These are phyloP conservation scores for Aureobasidium sp. DNA, from an alignment of 2,329 filamentous ascomycete species.

Conservation along the genomic window DNA sequence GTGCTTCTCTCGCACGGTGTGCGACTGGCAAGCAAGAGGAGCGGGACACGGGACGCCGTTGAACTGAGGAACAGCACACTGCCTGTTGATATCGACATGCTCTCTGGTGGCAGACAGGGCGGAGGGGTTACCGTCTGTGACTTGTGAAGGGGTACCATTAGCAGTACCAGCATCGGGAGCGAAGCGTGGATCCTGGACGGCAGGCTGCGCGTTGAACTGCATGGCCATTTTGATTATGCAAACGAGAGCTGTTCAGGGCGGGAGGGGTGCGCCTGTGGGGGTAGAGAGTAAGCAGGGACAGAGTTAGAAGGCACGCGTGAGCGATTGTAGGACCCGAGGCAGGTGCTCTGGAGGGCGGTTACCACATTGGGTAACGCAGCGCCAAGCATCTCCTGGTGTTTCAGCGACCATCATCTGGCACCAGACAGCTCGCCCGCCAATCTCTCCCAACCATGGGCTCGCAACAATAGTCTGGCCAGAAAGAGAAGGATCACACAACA, in stretches of 20 bases:
- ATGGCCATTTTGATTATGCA: neutral
- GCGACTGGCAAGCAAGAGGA: neutral
- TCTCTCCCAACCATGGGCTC: neutral
- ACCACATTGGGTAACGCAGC: neutral
- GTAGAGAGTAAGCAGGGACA: neutral
- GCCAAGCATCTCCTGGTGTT: neutral
- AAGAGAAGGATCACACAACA: neutral
- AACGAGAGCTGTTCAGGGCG: neutral
- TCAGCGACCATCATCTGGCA: neutral
- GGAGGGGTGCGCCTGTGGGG: neutral
- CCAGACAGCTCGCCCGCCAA: neutral
- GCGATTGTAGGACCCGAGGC: neutral
- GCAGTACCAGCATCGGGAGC: neutral
- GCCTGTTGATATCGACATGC: neutral
- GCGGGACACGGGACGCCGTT: conserved; percentile 1
- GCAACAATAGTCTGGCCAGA: neutral
- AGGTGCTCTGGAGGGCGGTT: neutral
- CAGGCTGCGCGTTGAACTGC: neutral
- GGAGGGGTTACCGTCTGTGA: neutral
- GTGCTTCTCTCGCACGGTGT: neutral
- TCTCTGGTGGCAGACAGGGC: neutral
- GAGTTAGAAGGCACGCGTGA: neutral
- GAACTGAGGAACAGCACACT: conserved; percentile 1
- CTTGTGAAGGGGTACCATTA: neutral
- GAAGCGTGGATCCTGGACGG: neutral